Evolutionary conservation across 2,329 filamentous ascomycete genomes (phyloP), one percentile per base, ranked within the genome.

Genomic region (Coniella lustricola): DNA sequence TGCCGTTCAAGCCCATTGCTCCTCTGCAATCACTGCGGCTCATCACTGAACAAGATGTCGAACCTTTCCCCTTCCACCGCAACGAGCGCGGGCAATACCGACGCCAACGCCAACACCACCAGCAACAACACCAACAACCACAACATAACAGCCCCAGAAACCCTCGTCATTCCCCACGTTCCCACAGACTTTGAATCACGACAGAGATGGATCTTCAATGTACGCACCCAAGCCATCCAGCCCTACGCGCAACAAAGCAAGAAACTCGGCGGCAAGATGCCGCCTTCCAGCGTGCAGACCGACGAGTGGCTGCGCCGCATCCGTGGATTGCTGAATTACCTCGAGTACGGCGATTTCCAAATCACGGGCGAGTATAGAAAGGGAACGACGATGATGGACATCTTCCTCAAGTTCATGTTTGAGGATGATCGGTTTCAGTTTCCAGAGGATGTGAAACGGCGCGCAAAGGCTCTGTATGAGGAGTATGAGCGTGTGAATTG

Each of bases 381-480:
- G 1, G 18, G 25, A 5, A 29, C 32, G 13, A 14, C 44, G 1
- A 2, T 7, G 0, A 46, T 52, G 14, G 25, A 37, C 9, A 0
- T 8, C 0, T 14, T 16, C 2, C 22, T 52, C 7, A 4, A 34
- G 3, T 1, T 46, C 17, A 21, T 50, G 7, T 43, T 36, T 33
- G 22, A 44, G 9, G 8, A 14, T 1, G n/a, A 20, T 14, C 14
- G n/a, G 2, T 10, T 39, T 22, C 10, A 41, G 9, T 52, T 52
- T 35, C 47, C 47, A 2, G 38, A 47, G 12, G 29, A 44, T 5
- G 2, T 47, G 13, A 38, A 40, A 29, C 25, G 20, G 5, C 50
- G 48, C n/a, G 50, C 50, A 8, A 7, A 43, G 33, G 35, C 12
- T 7, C 38, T 52, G 14, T 44, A 41, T 17, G 47, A 46, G 9